phyloP scores from a whole-genome alignment of 1,139 yeast species.

The Groenewaldozyma auringiensis region DNA sequence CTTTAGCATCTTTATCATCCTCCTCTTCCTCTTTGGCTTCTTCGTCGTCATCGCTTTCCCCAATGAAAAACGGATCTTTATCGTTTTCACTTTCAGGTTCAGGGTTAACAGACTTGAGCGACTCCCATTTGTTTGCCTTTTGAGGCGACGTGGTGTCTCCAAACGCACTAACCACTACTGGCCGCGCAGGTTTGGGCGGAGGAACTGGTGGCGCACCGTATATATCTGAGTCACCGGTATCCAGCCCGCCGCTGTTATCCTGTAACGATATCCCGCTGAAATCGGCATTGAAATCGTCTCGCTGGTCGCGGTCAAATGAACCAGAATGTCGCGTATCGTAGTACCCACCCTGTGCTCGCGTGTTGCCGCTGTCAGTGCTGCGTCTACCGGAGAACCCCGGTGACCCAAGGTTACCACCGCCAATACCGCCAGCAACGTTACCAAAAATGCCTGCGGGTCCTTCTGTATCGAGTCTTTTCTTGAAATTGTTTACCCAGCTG shows the following conservation, averaged over 20 bases:
- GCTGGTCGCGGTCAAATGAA: constrained; percentile 3
- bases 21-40: constrained; percentile 4
- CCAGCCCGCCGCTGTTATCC: constrained; percentile 37
- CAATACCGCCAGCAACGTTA: constrained; percentile 16
- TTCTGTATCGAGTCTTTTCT: constrained; percentile 45
- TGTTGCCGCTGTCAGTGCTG: background rate
- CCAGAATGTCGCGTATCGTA: constrained; percentile 1
- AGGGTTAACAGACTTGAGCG: constrained; percentile 49
- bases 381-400: background rate
- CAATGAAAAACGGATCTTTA: constrained; percentile 68
- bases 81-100: constrained; percentile 40
- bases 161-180: constrained; percentile 23
- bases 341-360: background rate
- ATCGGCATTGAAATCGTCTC: constrained; percentile 39
- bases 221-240: constrained; percentile 4
- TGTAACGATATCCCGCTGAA: constrained; percentile 49
- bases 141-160: constrained; percentile 20
- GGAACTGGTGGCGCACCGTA: constrained; percentile 4
- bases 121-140: constrained; percentile 46
- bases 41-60: constrained; percentile 66
- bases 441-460: constrained; percentile 17
- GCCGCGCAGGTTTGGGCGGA: constrained; percentile 14
- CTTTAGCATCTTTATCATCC: background rate
- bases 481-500: constrained; percentile 72
- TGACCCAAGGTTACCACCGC: constrained; percentile 13